These are phyloP conservation scores for Tolypocladium ophioglossoides DNA, from an alignment of 2,329 filamentous ascomycete species.

Conservation along the genomic window DNA sequence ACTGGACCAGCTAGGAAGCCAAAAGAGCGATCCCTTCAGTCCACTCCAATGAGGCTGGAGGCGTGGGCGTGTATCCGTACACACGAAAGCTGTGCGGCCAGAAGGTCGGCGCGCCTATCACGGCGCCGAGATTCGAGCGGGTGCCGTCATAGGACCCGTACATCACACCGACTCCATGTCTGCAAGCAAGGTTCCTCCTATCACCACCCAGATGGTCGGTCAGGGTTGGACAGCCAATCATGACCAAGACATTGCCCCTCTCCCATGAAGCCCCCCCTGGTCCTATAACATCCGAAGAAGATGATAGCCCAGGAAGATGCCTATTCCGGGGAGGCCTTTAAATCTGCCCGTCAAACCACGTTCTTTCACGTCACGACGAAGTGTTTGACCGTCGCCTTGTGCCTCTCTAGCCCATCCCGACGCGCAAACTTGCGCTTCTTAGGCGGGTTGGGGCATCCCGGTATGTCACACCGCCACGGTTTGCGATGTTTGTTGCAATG, in stretches of 20 bases:
- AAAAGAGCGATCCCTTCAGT: neutral
- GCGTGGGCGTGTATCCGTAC: neutral
- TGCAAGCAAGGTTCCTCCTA: neutral
- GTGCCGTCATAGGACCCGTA: neutral
- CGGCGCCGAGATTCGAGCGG: neutral
- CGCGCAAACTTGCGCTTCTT: slow-evolving; percentile 31
- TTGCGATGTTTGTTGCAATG: slow-evolving; percentile 33
- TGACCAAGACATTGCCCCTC: neutral
- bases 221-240: neutral
- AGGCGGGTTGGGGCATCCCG: slow-evolving; percentile 28
- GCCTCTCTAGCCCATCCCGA: slow-evolving; percentile 29
- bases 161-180: neutral
- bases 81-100: neutral
- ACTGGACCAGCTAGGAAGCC: neutral
- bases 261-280: neutral
- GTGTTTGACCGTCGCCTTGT: slow-evolving; percentile 29
- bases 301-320: neutral
- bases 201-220: neutral
- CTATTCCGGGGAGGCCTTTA: neutral
- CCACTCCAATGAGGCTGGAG: neutral
- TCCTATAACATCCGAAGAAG: neutral
- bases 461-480: slow-evolving; percentile 27
- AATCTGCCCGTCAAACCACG: neutral
- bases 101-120: neutral
- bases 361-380: slow-evolving; percentile 15